Evolutionary conservation across 192 early-diverging fungal genomes (phyloP), one percentile per base, ranked within the genome.

Genomic region (Coemansia sp.): DNA sequence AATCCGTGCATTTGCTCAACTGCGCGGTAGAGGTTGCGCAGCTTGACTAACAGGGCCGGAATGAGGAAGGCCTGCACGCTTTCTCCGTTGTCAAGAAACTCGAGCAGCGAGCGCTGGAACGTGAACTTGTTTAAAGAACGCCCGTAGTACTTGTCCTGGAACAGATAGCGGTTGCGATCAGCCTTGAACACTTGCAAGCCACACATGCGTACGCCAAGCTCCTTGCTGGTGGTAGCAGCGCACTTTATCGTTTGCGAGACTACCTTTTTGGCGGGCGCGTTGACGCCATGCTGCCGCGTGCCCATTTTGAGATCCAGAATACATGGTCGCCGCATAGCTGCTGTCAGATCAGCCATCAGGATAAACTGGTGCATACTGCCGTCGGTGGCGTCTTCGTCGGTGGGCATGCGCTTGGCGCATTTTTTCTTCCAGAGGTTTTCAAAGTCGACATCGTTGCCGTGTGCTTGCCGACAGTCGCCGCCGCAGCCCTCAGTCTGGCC

Each of bases 271-370:
- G 86, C 80, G 0, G 90, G 85, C 3, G 92, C 95, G 83, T 94
- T 86, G 58, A 99, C 89, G 5, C 98, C 95, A 73, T 97, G 91
- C 78, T 99, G 98, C 8, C 98, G 85, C 15, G 94, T 97, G 34
- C 98, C 98, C 96, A 99, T 99, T 68, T 99, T 99, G 59, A 99
- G 86, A 75, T 99, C 98, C 44, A 99, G 86, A 17, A 99, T 95
- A 69, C 95, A 98, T 0, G 98, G 98, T 36, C 88, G 89, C 74
- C 89, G 85, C 76, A 98, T 80, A 7, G 92, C 90, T 27, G 92
- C 89, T 0, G 97, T 99, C 61, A 99, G 82, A 80, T 99, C 97
- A 67, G 96, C 92, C 78, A 99, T 77, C 7, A 99, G 76, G 59
- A 99, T 90, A 73, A 97, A 99, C 84, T 97, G 92, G 72, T 82